These are phyloP conservation scores for Hypoxylon rubiginosum DNA, from an alignment of 2,329 filamentous ascomycete genomes.

Conservation along the genomic window DNA sequence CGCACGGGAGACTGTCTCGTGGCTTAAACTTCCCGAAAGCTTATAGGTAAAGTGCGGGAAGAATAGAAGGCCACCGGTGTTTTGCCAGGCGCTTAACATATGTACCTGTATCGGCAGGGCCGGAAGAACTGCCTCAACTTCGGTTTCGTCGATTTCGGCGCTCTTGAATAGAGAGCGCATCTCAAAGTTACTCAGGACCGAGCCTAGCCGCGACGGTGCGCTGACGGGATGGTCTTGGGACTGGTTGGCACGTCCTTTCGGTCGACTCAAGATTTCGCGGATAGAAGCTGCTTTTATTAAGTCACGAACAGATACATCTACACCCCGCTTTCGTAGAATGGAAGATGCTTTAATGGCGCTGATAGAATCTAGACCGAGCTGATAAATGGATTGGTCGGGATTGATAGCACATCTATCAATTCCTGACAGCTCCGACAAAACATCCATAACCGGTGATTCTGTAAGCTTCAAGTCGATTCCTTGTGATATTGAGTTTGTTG, in stretches of 20 bases:
- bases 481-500: background rate
- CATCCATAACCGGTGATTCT: constrained; percentile 59
- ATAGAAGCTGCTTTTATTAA: constrained; percentile 77
- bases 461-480: constrained; percentile 51
- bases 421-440: constrained; percentile 71
- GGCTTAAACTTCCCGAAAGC: constrained; percentile 57
- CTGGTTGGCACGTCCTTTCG: constrained; percentile 1
- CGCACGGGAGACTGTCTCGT: constrained; percentile 63
- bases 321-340: constrained; percentile 72
- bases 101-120: constrained; percentile 83
- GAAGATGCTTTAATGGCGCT: constrained; percentile 87
- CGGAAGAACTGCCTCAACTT: constrained; percentile 73
- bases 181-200: constrained; percentile 56
- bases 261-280: constrained; percentile 67
- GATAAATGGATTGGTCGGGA: constrained; percentile 77
- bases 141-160: constrained; percentile 57
- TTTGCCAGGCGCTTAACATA: constrained; percentile 83
- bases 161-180: constrained; percentile 54
- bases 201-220: constrained; percentile 14
- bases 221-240: background rate
- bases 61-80: constrained; percentile 75
- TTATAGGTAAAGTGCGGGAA: constrained; percentile 78
- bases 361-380: constrained; percentile 91
- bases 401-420: constrained; percentile 70
- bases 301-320: constrained; percentile 77